Evolutionary conservation across 352 stramenopile species (phyloP), one percentile per base, ranked within the genome.

Genomic region (Stephanocyclus meneghinianus): DNA sequence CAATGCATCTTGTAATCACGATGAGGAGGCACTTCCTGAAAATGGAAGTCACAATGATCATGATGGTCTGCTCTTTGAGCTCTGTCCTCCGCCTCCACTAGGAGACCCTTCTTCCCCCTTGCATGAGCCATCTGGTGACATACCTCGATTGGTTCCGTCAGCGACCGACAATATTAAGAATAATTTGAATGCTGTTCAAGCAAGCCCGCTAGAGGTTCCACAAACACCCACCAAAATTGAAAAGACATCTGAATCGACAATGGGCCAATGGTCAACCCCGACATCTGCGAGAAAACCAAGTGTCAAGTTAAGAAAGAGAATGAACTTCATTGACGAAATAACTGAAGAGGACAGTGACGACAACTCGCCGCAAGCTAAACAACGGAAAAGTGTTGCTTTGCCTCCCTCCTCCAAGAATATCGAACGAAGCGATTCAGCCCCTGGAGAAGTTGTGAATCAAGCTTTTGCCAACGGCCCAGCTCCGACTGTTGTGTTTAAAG

Each of bases 401-500:
- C 66, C 77, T 35, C 65, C 71, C n/a, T 50, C 65, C 21, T 50
- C 61, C 18, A 63, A 63, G 13, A 74, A 35, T 13, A 80, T 77
- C 47, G 7, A 61, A 18, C 67, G 60, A 55, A 74, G 21, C 51
- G 48, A 78, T 53, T 71, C 67, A 59, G 57, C 69, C 29, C 32
- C 62, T 47, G 65, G 29, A 40, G 71, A 84, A 50, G 68, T 59
- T 5, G 1, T 15, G 61, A 80, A 59, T 15, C 42, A 6, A 71
- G 11, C 18, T 32, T 63, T 30, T 48, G 60, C 32, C 71, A 57
- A 45, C 30, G 35, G 32, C 53, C 13, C 47, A 61, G 68, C 81
- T 30, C 87, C 86, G 30, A 76, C 83, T 29, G 90, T 95, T 61
- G 84, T 95, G 3, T 95, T 95, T 64, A 92, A 90, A 63, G 93